Percentiles rank a stretch among this genome's conserved stretches.
These are phyloP conservation scores for Beauveria caledonica DNA, from an alignment of 2,329 filamentous ascomycete genomes.

Conservation along the genomic window DNA sequence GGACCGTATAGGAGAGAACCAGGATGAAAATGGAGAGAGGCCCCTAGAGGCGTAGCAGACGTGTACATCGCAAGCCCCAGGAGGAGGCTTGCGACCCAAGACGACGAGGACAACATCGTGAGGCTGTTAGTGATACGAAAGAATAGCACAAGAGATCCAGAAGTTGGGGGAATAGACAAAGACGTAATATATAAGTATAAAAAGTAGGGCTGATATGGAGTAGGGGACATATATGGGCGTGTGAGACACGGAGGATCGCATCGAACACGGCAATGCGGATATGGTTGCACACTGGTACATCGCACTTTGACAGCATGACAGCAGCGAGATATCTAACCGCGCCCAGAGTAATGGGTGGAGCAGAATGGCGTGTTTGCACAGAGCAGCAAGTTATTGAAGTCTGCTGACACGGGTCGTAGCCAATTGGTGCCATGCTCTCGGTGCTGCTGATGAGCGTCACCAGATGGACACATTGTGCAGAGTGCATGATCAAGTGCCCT, in stretches of 20 bases:
- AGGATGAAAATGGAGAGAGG: constrained; percentile 11
- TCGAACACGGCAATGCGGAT: neutral
- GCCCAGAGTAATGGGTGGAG: neutral
- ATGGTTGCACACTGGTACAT: neutral
- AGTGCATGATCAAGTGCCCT: constrained; percentile 3
- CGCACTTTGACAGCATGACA: neutral
- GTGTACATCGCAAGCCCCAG: neutral
- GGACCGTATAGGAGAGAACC: constrained; percentile 23
- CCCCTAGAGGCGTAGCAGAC: neutral
- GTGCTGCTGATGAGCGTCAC: neutral
- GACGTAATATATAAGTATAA: neutral
- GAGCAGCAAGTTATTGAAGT: neutral
- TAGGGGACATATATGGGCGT: neutral
- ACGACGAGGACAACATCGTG: neutral
- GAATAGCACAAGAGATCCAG: neutral
- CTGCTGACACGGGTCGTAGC: neutral
- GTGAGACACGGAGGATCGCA: constrained; percentile 1
- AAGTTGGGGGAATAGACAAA: neutral
- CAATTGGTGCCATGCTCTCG: neutral
- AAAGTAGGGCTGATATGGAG: neutral
- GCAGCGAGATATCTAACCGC: neutral
- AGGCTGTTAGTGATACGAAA: neutral
- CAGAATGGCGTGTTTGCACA: neutral
- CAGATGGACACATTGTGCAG: neutral
- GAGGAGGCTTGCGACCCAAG: neutral